Evolutionary conservation across 305 asterid genomes (phyloP).

Genomic region (Fraxinus angustifolia): DNA sequence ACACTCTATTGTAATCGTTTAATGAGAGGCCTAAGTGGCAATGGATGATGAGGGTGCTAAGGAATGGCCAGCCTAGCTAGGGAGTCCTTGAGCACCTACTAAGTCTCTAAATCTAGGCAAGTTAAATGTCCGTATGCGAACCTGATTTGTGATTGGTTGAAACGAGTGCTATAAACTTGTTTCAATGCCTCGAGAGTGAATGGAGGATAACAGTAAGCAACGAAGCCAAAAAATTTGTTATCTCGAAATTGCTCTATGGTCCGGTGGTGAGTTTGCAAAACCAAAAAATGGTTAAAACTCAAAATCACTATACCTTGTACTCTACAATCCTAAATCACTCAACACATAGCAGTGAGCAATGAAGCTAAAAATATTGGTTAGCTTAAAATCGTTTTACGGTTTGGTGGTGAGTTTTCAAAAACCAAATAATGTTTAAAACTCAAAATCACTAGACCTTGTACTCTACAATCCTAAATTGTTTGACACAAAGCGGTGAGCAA

Average conservation of each 20-base stretch:
- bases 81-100: not conserved
- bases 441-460: not conserved
- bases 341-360: not conserved
- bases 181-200: not conserved
- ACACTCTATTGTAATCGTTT: not conserved
- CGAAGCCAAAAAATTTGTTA: not conserved
- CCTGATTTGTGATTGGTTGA: not conserved
- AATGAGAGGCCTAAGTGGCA: not conserved
- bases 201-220: not conserved
- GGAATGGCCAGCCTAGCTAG: no score
- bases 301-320: not conserved
- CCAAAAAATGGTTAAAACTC: not conserved
- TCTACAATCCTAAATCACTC: not conserved
- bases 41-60: not conserved
- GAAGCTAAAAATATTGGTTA: no score
- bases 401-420: not conserved
- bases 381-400: not conserved
- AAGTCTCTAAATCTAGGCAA: not conserved
- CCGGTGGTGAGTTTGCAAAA: not conserved
- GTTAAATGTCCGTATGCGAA: no score
- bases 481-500: no score
- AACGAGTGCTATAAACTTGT: not conserved
- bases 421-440: not conserved
- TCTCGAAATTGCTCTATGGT: no score
- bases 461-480: not conserved